Percentiles rank a stretch among this genome's conserved stretches.
Conservation (phyloP, 2,329 filamentous ascomycete species). For the Monilinia polystroma region DNA sequence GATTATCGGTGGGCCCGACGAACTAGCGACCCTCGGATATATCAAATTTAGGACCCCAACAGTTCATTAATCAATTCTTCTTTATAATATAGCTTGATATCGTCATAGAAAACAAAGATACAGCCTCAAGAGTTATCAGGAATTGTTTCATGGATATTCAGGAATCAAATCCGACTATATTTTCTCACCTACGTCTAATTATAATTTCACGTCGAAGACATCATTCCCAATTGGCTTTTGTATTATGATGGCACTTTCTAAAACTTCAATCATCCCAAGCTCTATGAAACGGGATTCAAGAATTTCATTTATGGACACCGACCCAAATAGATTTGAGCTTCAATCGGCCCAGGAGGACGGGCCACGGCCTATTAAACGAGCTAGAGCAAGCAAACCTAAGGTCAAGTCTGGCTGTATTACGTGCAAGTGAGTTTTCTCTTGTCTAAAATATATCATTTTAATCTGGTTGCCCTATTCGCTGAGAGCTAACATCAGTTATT, state of each 20-base stretch:
- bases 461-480: too few relatives aligned
- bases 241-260: slow-evolving; percentile 6
- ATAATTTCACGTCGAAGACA: background rate
- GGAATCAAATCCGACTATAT: background rate
- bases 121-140: background rate
- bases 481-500: background rate
- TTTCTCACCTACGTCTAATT: slow-evolving; percentile 2
- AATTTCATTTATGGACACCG: slow-evolving; percentile 8
- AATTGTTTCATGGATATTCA: background rate
- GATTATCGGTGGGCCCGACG: slow-evolving; percentile 31
- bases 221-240: background rate
- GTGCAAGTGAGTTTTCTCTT: slow-evolving; percentile 55
- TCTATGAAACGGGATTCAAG: background rate
- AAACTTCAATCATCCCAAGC: background rate
- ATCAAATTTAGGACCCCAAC: slow-evolving; percentile 23
- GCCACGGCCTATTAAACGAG: slow-evolving; percentile 30
- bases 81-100: slow-evolving; percentile 12
- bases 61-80: slow-evolving; percentile 19
- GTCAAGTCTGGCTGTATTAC: slow-evolving; percentile 65
- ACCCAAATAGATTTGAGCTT: slow-evolving; percentile 17
- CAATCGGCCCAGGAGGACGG: slow-evolving; percentile 28
- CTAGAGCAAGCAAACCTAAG: slow-evolving; percentile 45
- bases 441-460: background rate
- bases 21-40: slow-evolving; percentile 24
- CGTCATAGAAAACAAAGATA: background rate